Conservation (phyloP, 2,329 filamentous ascomycete species). For the Aspergillus sp. region DNA sequence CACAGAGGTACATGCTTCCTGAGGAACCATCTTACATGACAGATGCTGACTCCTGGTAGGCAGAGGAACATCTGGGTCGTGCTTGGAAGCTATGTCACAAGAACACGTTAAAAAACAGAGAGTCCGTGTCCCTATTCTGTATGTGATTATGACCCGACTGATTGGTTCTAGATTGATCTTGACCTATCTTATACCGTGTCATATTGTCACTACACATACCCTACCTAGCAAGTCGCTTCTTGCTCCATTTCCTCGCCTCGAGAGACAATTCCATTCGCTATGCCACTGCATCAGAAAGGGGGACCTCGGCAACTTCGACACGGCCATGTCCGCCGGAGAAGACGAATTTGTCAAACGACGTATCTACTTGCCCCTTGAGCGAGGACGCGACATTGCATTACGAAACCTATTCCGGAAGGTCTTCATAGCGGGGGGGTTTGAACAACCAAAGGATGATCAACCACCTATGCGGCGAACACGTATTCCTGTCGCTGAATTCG, state of each 20-base stretch:
- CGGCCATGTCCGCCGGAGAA: conserved; percentile 70
- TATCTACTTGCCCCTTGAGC: conserved; percentile 89
- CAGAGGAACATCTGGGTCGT: conserved; percentile 69
- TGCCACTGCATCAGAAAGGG: conserved; percentile 71
- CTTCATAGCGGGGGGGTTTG: conserved; percentile 74
- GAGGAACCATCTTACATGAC: not conserved
- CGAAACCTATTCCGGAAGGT: conserved; percentile 90
- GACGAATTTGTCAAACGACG: conserved; percentile 88
- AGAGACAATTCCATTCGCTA: conserved; percentile 70
- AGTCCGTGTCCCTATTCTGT: conserved; percentile 47
- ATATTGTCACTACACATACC: conserved; percentile 77
- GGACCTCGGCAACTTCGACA: conserved; percentile 75
- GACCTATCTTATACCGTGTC: conserved; percentile 89
- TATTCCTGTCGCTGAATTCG: conserved; percentile 75
- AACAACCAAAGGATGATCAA: conserved; percentile 63
- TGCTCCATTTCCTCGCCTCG: conserved; percentile 64
- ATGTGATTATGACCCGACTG: conserved; percentile 9
- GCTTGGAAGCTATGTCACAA: conserved; percentile 78
- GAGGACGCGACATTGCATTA: conserved; percentile 81
- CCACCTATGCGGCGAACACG: conserved; percentile 59
- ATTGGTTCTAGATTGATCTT: conserved; percentile 62
- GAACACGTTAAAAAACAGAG: conserved; percentile 64
- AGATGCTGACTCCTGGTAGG: conserved; percentile 39
- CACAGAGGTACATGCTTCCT: conserved; percentile 48
- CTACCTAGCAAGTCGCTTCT: conserved; percentile 68